A percentile compares a stretch with the other conserved stretches of the same genome.
Conservation (phyloP, 2,329 filamentous ascomycete species). For the Aschersonia sp. region DNA sequence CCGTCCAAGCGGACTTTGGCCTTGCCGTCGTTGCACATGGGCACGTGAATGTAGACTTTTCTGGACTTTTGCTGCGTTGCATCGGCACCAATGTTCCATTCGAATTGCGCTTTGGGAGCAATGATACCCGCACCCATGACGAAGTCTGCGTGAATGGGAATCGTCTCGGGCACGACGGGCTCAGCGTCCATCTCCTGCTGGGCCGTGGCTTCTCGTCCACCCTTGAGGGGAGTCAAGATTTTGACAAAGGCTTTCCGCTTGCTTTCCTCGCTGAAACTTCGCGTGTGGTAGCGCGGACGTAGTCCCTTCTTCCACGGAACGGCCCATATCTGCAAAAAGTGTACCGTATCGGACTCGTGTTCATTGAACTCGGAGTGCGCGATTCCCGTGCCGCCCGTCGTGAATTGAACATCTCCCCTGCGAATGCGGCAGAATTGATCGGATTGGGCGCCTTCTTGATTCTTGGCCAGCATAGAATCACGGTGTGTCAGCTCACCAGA, state of each 20-base stretch:
- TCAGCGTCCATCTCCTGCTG: slow-evolving; percentile 50
- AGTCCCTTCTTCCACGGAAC: slow-evolving; percentile 62
- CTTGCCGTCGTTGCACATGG: slow-evolving; percentile 66
- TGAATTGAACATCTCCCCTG: slow-evolving; percentile 79
- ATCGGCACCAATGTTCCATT: slow-evolving; percentile 55
- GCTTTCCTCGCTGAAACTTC: slow-evolving; percentile 54
- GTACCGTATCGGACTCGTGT: slow-evolving; percentile 53
- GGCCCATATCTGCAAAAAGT: slow-evolving; percentile 85
- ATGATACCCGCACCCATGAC: slow-evolving; percentile 71
- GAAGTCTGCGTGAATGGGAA: slow-evolving; percentile 73
- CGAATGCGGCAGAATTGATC: slow-evolving; percentile 58
- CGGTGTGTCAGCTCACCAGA: slow-evolving; percentile 75
- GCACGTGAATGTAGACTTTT: slow-evolving; percentile 69
- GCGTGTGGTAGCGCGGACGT: slow-evolving; percentile 62
- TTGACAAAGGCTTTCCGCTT: slow-evolving; percentile 59
- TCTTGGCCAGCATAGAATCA: slow-evolving; percentile 68
- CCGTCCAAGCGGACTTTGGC: slow-evolving; percentile 56
- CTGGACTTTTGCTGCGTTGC: slow-evolving; percentile 36
- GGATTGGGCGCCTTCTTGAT: slow-evolving; percentile 39
- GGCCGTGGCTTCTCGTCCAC: slow-evolving; percentile 43
- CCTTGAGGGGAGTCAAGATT: slow-evolving; percentile 63
- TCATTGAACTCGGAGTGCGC: slow-evolving; percentile 76
- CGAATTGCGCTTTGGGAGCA: slow-evolving; percentile 44
- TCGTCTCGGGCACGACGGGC: slow-evolving; percentile 48
- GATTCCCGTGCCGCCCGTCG: slow-evolving; percentile 69